Evolutionary conservation across 352 stramenopile species (phyloP), one percentile per base, ranked within the genome.

Genomic region (Pythium utonaiense): DNA sequence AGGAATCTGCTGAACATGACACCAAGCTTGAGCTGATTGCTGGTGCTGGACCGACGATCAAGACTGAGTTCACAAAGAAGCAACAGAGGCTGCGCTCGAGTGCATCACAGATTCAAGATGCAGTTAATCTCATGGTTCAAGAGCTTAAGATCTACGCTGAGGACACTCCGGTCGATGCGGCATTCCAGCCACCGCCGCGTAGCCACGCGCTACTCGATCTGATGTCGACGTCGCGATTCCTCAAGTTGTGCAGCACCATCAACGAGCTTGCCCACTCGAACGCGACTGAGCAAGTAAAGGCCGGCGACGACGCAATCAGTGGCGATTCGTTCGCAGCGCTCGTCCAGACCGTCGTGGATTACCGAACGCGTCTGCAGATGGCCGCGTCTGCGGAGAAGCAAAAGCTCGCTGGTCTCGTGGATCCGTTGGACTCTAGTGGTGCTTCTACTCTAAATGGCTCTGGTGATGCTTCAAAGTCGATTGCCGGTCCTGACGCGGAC

Each of bases 181-280:
- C 70, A 3, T 86, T 83, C 48, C 72, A 88, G 33, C 68, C 77
- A 4, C 77, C 83, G 9, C 82, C 80, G 28, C 73, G 67, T 16
- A 83, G 70, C 22, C 57, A 77, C 10, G 75, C 76, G 1, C 72
- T 92, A 22, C 66, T 89, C 27, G 78, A 92, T 64, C 71, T 90
- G 34, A 60, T 89, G 44, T 86, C 83, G 16, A 92, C 78, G 0
- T 86, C 83, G 54, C 78, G 83, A 0, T 78, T 89, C 67, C 50
- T 92, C 47, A 89, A 89, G 52, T 28, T 92, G 45, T 80, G 86
- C 42, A 83, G 74, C 60, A 78, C 80, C 5, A 87, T 90, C 45
- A 90, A 85, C 55, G 80, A 89, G 27, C 74, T 92, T 9, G 83
- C 83, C 5, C 80, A 90, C 38, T 71, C 83, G 21, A 72, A 82